These are phyloP conservation scores for Jackrogersella minutella DNA, from an alignment of 495 filamentous ascomycete species.

Conservation along the genomic window DNA sequence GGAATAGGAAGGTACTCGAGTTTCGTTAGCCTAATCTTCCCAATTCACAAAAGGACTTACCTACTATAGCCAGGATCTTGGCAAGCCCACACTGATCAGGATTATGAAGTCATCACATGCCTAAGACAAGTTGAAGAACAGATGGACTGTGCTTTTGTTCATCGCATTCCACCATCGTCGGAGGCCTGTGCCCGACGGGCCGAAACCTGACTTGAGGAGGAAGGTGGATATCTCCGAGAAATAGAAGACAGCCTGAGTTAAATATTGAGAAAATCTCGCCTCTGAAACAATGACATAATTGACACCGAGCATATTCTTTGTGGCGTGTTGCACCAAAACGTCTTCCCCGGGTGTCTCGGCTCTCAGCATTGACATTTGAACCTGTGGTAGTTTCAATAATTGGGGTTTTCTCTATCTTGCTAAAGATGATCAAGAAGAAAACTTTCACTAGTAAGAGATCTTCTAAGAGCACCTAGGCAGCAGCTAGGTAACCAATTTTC, in stretches of 20 bases:
- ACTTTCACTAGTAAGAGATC: not conserved
- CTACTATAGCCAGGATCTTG: not conserved
- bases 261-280: conserved; percentile 7
- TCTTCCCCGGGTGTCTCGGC: conserved; percentile 27
- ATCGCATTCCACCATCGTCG: conserved; percentile 8
- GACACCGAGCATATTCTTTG: conserved; percentile 12
- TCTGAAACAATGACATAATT: conserved; percentile 31
- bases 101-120: conserved; percentile 24
- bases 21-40: not conserved
- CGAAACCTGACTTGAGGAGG: conserved; percentile 6
- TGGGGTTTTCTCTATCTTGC: not conserved
- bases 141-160: not conserved
- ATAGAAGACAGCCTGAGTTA: not conserved
- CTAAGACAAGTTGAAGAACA: not conserved
- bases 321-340: conserved; percentile 19
- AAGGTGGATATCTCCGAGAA: not conserved
- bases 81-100: not conserved
- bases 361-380: not conserved
- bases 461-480: no score
- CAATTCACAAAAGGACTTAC: not conserved
- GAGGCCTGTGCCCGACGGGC: not conserved
- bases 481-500: no score
- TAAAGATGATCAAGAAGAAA: conserved; percentile 5
- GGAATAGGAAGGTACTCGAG: not conserved
- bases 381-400: conserved; percentile 5